These are phyloP conservation scores for Suhomyces pyralidae DNA, from an alignment of 805 yeast genomes.

Conservation along the genomic window DNA sequence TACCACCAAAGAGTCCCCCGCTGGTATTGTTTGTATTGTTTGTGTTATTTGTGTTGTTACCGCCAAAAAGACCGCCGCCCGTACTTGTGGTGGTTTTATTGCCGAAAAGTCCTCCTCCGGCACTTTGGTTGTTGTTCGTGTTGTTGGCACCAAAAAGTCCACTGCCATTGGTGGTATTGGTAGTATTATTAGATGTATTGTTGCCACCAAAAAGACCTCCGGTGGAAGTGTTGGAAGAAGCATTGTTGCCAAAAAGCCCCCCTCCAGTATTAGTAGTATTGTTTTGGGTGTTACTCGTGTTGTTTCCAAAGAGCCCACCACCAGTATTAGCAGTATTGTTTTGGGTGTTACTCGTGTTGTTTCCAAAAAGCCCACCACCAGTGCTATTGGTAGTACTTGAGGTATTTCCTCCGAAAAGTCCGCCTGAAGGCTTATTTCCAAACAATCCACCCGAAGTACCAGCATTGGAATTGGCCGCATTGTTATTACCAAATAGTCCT, in stretches of 20 bases:
- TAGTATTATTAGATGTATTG: conserved; percentile 1
- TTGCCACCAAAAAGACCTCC: conserved; percentile 10
- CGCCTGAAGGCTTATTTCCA: conserved; percentile 2
- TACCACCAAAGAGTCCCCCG: conserved; percentile 7
- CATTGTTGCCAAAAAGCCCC: conserved; percentile 9
- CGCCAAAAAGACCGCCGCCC: conserved; percentile 11
- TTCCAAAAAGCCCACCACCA: conserved; percentile 6
- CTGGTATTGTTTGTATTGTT: conserved; percentile 8
- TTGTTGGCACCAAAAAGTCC: conserved; percentile 11
- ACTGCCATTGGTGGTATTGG: conserved; percentile 2
- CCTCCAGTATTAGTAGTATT: not conserved
- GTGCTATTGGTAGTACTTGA: not conserved
- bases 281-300: not conserved
- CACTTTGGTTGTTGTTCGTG: conserved; percentile 2
- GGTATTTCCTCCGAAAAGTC: conserved; percentile 5
- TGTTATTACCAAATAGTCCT: conserved; percentile 30
- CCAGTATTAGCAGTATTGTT: not conserved
- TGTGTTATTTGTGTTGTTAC: conserved; percentile 8
- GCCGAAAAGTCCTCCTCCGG: conserved; percentile 11
- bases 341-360: not conserved
- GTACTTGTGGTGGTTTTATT: conserved; percentile 6
- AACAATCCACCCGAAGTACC: conserved; percentile 7
- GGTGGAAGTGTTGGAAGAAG: not conserved
- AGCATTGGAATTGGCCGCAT: not conserved
- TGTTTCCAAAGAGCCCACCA: conserved; percentile 6